Base-by-base conservation (phyloP, 192 early-diverging fungal genomes). In the Podila epicladia region DNA sequence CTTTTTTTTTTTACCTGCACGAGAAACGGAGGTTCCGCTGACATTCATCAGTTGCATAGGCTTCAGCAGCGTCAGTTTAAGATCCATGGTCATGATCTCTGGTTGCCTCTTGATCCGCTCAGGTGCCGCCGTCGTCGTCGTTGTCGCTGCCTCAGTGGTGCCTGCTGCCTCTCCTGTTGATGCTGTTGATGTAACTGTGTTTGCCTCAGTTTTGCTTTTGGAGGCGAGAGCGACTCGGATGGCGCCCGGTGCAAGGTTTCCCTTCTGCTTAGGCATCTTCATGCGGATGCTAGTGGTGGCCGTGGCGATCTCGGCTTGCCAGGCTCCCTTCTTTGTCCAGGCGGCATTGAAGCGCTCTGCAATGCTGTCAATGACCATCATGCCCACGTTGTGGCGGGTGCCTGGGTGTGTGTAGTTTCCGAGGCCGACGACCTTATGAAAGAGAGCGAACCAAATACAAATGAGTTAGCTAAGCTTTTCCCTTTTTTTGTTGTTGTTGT, bases 301-400 rank as follows among this genome's bases (percentile, higher is more conserved):
- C 11, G 55, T 73, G 13, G 86, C 75, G 24, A 75, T 31, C 20
- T 71, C 68, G n/a, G 74, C 76, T 35, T 75, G 68, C 75, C 77
- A 83, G 17, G 57, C 57, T 24, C 64, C 57, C 29, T 85, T 65
- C 15, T 65, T 65, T 9, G 57, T 31, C 90, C 90, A 91, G 1
- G 51, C 53, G 13, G 88, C 58, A 29, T 85, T 69, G n/a, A 82
- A 72, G 7, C 84, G 65, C 13, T 82, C 48, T 17, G 88, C 90
- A 33, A 90, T 65, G 28, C 71, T 59, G 69, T 95, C 89, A 9
- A 93, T 60, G 28, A 90, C 82, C 85, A 91, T 85, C 88, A 92
- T 90, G 9, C 93, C 93, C 5, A 93, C 89, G 65, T 89, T 93
- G 73, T 95, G 93, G 38, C 93, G 77, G 9, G 92, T 93, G 32